A percentile compares a stretch with the other conserved stretches of the same genome.
phyloP scores from a whole-genome alignment of 2,329 filamentous ascomycete species.

The Monilinia vaccinii-corymbosi region DNA sequence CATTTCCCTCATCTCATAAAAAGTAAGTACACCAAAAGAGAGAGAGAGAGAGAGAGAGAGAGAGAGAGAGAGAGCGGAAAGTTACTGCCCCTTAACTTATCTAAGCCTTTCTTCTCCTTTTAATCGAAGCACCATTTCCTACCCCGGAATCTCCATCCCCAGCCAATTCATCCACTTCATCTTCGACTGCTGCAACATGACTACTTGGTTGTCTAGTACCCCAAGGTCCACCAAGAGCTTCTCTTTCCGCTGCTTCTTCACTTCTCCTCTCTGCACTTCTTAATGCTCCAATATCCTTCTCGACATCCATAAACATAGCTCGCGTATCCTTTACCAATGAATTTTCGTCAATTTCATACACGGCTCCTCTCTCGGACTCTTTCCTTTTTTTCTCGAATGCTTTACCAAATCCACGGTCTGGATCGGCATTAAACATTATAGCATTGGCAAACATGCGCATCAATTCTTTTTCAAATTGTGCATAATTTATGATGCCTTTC shows the following conservation, averaged over 20 bases:
- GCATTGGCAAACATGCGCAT: conserved; percentile 97
- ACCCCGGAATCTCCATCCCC: background rate
- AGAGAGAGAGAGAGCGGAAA: too few species aligned
- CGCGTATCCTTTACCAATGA: conserved; percentile 80
- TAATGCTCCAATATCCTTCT: conserved; percentile 37
- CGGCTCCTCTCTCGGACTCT: conserved; percentile 33
- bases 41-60: too few species aligned
- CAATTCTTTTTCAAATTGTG: conserved; percentile 85
- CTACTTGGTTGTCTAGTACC: background rate
- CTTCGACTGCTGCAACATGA: background rate
- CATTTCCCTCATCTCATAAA: too few species aligned
- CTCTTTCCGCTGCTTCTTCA: conserved; percentile 17
- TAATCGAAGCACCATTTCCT: background rate
- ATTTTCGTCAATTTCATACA: conserved; percentile 68
- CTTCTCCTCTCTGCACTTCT: conserved; percentile 26
- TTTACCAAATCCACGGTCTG: conserved; percentile 53
- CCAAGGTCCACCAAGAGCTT: conserved; percentile 7
- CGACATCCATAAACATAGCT: conserved; percentile 83
- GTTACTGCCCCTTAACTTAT: too few species aligned
- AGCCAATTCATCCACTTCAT: conserved; percentile 4
- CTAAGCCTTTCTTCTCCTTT: conserved; percentile 3
- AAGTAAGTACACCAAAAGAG: too few species aligned
- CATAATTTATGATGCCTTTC: conserved; percentile 83
- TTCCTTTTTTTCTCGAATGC: conserved; percentile 32
- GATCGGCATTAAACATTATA: conserved; percentile 94